phyloP scores from a whole-genome alignment of 805 yeast species.

The Candida qinlingensis region DNA sequence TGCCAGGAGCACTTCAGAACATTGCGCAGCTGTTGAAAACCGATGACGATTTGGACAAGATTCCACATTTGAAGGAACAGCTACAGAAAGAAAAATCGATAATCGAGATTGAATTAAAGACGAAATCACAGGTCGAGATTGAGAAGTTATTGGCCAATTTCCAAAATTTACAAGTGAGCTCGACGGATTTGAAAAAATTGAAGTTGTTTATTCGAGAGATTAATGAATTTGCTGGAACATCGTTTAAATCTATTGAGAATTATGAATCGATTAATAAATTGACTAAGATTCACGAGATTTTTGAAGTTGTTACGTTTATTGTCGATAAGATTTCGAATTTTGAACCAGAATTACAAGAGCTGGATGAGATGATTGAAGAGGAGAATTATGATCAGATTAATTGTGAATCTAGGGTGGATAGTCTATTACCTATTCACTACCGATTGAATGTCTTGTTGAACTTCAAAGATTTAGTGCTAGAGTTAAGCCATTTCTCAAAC shows the following conservation, averaged over 20 bases:
- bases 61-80: conserved; percentile 48
- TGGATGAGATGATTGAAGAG: conserved; percentile 48
- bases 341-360: conserved; percentile 41
- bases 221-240: conserved; percentile 45
- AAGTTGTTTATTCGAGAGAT: conserved; percentile 41
- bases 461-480: conserved; percentile 66
- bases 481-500: conserved; percentile 45
- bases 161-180: conserved; percentile 32
- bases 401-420: conserved; percentile 44
- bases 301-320: conserved; percentile 62
- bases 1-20: conserved; percentile 22
- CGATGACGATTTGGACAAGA: conserved; percentile 49
- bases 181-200: conserved; percentile 44
- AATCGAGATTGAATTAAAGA: conserved; percentile 50
- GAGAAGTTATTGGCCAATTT: conserved; percentile 46
- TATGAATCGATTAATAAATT: conserved; percentile 67
- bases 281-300: conserved; percentile 63
- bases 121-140: conserved; percentile 41
- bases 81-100: conserved; percentile 65
- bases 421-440: conserved; percentile 64
- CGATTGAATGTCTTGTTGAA: conserved; percentile 67
- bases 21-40: conserved; percentile 31
- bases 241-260: conserved; percentile 53
- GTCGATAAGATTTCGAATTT: conserved; percentile 57
- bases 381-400: conserved; percentile 35